Percentiles rank a stretch among this genome's conserved stretches.
phyloP scores from a whole-genome alignment of 371 early-diverging fungal genomes.

The Apophysomyces sp. region DNA sequence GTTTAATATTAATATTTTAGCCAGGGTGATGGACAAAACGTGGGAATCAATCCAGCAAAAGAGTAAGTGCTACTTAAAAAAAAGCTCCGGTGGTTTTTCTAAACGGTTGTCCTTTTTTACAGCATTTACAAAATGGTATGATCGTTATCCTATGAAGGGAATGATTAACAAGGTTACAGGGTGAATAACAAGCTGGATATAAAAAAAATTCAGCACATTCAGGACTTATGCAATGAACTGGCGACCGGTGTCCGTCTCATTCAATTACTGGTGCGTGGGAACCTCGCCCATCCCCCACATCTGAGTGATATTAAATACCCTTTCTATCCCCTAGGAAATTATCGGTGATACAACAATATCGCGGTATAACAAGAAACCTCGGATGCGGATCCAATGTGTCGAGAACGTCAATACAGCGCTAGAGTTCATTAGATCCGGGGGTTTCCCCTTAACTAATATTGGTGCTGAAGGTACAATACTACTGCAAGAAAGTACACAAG shows the following conservation, averaged over 20 bases:
- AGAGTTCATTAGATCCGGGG: slow-evolving; percentile 86
- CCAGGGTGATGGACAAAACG: slow-evolving; percentile 64
- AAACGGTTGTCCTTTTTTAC: slow-evolving; percentile 1
- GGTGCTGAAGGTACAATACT: slow-evolving; percentile 70
- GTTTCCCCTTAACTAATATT: slow-evolving; percentile 91
- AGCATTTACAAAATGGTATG: slow-evolving; percentile 85
- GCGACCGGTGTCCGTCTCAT: slow-evolving; percentile 86
- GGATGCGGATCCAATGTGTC: slow-evolving; percentile 90
- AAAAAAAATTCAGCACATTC: slow-evolving; percentile 59
- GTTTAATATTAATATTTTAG: slow-evolving; percentile 5
- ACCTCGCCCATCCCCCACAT: neutral
- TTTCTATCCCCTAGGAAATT: slow-evolving; percentile 61
- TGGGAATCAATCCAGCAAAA: slow-evolving; percentile 91
- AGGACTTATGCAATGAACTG: slow-evolving; percentile 70
- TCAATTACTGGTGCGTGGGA: slow-evolving; percentile 70
- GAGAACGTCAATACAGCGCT: slow-evolving; percentile 96
- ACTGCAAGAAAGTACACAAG: neutral
- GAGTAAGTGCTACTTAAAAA: slow-evolving; percentile 52
- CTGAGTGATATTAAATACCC: neutral
- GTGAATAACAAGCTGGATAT: slow-evolving; percentile 87
- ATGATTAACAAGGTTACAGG: slow-evolving; percentile 58
- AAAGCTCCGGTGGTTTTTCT: neutral
- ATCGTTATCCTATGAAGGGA: neutral
- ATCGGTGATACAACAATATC: slow-evolving; percentile 78
- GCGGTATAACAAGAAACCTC: slow-evolving; percentile 85